Base-by-base conservation (phyloP, 805 yeast species). In the Candida odintsovae region DNA sequence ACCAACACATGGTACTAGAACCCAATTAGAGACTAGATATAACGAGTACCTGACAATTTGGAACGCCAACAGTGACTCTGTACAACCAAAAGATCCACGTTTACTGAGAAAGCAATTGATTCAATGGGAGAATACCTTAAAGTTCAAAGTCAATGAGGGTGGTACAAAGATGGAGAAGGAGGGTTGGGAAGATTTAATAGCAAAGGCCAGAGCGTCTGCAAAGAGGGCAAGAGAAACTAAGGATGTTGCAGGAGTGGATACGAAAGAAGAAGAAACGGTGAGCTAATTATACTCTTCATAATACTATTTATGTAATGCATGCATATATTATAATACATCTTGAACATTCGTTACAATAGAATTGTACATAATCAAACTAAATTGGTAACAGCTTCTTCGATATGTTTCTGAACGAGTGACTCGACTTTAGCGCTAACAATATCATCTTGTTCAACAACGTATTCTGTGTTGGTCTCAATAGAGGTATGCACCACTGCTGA, bases 51-150 rank as follows among this genome's bases (percentile, higher is more conserved):
- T 84, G 46, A 78, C 82, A 28, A 59, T 89, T 11, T 85, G 83
- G 80, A 90, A 90, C 59, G 82, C 96, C 12, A 89, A 89, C 57
- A 73, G 82, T 38, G 96, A 89, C 58, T 76, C 90, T 6, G 67
- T 76, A 31, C 72, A 70, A 26, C 96, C 96, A 0, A 77, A 76
- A 4, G 64, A 77, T 22, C 81, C 79, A 20, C 65, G 69, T 35
- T 75, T 77, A 6, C 62, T 90, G 42, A 69, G 77, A 41, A 77
- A 73, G 44, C 75, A 75, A 43, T 69, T 90, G 35, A 61, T 66
- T 20, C 78, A 80, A 55, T 86, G 95, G 95, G 96, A 89, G 57
- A 62, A 61, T 9, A 54, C 68, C 6, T 29, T 56, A 18, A 47
- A 48, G 25, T 47, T 49, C 13, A 49, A 51, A 16, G 23, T 36